These are phyloP conservation scores for Tolypocladium album DNA, from an alignment of 2,329 filamentous ascomycete genomes.

Conservation along the genomic window DNA sequence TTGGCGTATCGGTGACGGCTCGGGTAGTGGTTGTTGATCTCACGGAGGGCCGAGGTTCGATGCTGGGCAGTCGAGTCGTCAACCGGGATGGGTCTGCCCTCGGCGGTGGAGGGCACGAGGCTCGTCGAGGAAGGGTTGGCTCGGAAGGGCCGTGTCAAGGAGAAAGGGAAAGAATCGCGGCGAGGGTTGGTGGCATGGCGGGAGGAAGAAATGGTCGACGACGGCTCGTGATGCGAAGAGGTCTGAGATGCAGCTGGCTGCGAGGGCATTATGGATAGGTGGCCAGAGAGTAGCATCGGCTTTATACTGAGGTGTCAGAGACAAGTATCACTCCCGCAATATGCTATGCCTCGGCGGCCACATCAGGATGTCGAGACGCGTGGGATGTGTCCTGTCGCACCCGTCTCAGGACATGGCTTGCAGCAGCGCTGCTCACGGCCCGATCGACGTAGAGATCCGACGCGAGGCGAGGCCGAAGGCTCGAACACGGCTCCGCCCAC, in stretches of 20 bases:
- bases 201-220: slow-evolving; percentile 13
- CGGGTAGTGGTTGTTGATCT: slow-evolving; percentile 47
- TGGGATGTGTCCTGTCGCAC: not conserved
- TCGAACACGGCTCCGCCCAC: not conserved
- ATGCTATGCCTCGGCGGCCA: not conserved
- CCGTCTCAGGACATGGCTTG: not conserved
- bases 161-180: slow-evolving; percentile 32
- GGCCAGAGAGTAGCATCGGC: not conserved
- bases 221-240: slow-evolving; percentile 8
- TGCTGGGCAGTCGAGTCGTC: slow-evolving; percentile 44
- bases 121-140: slow-evolving; percentile 41
- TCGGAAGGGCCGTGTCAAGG: slow-evolving; percentile 36
- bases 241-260: slow-evolving; percentile 10
- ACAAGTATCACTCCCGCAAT: not conserved
- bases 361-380: not conserved
- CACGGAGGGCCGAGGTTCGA: slow-evolving; percentile 48
- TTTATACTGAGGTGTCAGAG: not conserved
- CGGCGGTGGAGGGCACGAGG: slow-evolving; percentile 41
- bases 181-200: slow-evolving; percentile 15
- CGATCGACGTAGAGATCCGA: not conserved
- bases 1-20: slow-evolving; percentile 46
- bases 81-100: slow-evolving; percentile 44
- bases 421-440: not conserved
- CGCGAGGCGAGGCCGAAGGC: not conserved
- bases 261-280: slow-evolving; percentile 7